These are phyloP conservation scores for Colletotrichum tropicicola DNA, from an alignment of 2,329 filamentous ascomycete genomes.

Conservation along the genomic window DNA sequence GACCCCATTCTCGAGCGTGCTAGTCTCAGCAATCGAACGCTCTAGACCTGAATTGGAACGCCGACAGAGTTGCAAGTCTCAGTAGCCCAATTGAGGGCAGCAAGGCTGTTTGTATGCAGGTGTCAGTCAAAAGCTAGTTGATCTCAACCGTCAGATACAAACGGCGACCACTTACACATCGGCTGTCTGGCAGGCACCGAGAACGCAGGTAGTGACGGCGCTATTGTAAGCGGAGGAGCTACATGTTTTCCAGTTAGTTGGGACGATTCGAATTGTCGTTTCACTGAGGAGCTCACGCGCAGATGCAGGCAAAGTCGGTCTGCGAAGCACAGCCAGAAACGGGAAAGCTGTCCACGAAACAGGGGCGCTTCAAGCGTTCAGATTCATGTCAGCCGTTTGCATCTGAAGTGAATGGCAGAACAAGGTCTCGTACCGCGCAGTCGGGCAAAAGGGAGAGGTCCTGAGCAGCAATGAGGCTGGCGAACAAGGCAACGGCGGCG, in stretches of 20 bases:
- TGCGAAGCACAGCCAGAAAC: constrained; percentile 20
- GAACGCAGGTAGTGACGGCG: constrained; percentile 14
- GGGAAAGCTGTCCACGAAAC: constrained; percentile 28
- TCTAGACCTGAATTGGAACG: not conserved
- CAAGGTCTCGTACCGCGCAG: constrained; percentile 8
- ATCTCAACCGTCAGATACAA: too few relatives aligned
- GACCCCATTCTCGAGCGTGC: too few relatives aligned
- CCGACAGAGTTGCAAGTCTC: constrained; percentile 15
- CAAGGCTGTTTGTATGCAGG: too few relatives aligned
- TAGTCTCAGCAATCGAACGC: not conserved
- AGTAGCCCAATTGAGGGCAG: constrained; percentile 10
- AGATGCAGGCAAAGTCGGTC: constrained; percentile 29
- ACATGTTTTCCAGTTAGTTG: not conserved
- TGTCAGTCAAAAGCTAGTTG: too few relatives aligned
- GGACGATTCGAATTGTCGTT: not conserved
- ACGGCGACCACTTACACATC: constrained; percentile 5
- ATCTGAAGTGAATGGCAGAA: not conserved
- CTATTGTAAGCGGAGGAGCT: constrained; percentile 20
- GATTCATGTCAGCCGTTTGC: not conserved
- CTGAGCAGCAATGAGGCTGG: constrained; percentile 33
- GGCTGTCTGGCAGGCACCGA: constrained; percentile 1
- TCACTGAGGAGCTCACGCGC: constrained; percentile 19
- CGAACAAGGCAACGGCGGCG: constrained; percentile 32
- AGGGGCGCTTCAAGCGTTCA: constrained; percentile 11
- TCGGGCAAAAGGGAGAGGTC: constrained; percentile 14